Conservation (phyloP, 108 stramenopile species). For the Schizochytrium sp. region DNA sequence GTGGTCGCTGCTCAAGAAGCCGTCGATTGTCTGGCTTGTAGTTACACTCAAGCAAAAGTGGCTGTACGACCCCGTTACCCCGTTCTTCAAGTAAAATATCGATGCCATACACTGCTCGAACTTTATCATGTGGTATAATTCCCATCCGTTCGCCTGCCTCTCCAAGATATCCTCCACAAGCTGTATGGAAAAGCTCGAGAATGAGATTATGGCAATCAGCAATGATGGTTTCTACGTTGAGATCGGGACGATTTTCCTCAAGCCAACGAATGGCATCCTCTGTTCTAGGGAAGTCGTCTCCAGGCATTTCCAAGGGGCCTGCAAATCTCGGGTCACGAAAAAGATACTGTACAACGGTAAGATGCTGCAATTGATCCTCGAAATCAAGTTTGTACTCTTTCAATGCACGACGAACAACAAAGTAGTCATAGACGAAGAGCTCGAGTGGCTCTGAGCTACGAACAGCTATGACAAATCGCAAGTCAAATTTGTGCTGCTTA, state of each 20-base stretch:
- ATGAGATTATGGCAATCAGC: background rate
- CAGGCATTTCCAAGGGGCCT: background rate
- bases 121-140: background rate
- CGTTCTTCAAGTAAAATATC: background rate
- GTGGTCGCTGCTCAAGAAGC: background rate
- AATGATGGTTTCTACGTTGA: background rate
- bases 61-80: background rate
- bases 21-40: constrained; percentile 42
- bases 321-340: background rate
- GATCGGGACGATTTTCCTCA: background rate
- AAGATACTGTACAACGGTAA: constrained; percentile 15
- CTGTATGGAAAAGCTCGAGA: background rate
- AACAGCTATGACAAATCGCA: background rate
- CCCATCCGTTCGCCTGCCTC: constrained; percentile 6
- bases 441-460: background rate
- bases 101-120: background rate
- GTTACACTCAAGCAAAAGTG: constrained; percentile 21
- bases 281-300: background rate
- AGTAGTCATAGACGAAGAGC: background rate
- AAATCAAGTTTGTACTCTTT: background rate
- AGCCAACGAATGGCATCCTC: background rate
- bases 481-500: background rate
- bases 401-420: background rate
- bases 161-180: background rate
- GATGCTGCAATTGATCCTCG: background rate